phyloP scores from a whole-genome alignment of 345 rosid genomes.

The Litchi chinensis region DNA sequence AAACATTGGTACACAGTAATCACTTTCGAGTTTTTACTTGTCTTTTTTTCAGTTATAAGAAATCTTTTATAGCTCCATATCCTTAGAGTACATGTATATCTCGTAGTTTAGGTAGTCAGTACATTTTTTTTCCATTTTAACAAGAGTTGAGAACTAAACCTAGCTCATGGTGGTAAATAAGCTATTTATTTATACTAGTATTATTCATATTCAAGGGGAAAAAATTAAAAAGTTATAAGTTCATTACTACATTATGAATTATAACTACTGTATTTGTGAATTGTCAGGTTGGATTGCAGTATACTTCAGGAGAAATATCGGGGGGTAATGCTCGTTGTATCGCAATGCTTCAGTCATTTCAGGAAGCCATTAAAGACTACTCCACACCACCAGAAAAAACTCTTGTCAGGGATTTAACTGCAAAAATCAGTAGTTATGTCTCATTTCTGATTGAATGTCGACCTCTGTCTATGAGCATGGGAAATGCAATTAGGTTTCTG shows the following conservation, averaged over 20 bases:
- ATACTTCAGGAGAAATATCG: slow-evolving; percentile 61
- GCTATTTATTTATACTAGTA: background rate
- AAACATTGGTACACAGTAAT: background rate
- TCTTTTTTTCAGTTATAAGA: background rate
- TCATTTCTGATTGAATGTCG: slow-evolving; percentile 79
- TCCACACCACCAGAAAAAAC: slow-evolving; percentile 61
- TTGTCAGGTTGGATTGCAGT: slow-evolving; percentile 70
- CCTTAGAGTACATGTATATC: background rate
- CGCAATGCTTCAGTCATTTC: slow-evolving; percentile 79
- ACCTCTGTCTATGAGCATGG: slow-evolving; percentile 90
- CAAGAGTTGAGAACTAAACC: background rate
- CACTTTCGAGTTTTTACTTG: background rate
- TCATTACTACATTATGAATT: background rate
- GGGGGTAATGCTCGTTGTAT: slow-evolving; percentile 86
- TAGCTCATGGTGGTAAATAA: background rate
- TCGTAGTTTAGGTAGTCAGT: background rate
- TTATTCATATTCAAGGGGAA: background rate
- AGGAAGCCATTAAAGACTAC: slow-evolving; percentile 69
- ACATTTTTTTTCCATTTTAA: background rate
- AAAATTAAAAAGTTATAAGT: background rate
- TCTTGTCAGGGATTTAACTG: slow-evolving; percentile 61
- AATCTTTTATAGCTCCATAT: background rate
- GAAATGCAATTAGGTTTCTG: slow-evolving; percentile 79
- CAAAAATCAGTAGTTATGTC: slow-evolving; percentile 61
- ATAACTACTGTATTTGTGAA: background rate